A percentile compares a stretch with the other conserved stretches of the same genome.
Conservation (phyloP, 345 rosid genomes). For the Rhizophora mangle region DNA sequence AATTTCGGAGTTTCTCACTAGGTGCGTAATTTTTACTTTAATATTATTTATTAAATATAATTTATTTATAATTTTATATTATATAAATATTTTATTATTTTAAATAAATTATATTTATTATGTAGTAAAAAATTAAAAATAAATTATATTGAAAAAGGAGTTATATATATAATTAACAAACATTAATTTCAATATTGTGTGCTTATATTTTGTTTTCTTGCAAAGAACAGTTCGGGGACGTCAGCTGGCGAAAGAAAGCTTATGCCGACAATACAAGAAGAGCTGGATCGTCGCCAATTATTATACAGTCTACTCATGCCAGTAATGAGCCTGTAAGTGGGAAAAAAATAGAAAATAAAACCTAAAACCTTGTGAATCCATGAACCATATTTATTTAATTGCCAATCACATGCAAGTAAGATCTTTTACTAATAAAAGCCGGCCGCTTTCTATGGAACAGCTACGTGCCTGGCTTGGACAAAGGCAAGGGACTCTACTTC, state of each 20-base stretch:
- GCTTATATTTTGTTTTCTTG: neutral
- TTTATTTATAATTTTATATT: neutral
- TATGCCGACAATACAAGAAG: constrained; percentile 93
- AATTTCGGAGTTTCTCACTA: constrained; percentile 76
- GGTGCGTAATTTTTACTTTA: constrained; percentile 27
- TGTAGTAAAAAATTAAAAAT: too few species aligned
- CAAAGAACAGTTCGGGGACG: constrained; percentile 74
- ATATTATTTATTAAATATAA: neutral
- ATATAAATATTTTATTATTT: neutral
- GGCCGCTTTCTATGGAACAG: constrained; percentile 36
- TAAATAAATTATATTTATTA: too few species aligned
- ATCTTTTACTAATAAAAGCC: neutral
- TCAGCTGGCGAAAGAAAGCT: constrained; percentile 99
- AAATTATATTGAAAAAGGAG: too few species aligned
- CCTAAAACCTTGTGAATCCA: neutral
- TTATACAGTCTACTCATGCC: constrained; percentile 94
- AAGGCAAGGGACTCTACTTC: constrained; percentile 79
- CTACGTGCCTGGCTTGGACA: constrained; percentile 79
- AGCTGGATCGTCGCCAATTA: constrained; percentile 88
- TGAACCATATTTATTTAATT: neutral
- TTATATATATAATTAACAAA: neutral
- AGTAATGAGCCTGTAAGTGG: constrained; percentile 92
- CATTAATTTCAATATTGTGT: neutral
- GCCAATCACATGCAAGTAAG: constrained; percentile 3
- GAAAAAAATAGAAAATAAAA: neutral